Base-by-base conservation (phyloP, 140 eudicot genomes). In the Oenanthe javanica region DNA sequence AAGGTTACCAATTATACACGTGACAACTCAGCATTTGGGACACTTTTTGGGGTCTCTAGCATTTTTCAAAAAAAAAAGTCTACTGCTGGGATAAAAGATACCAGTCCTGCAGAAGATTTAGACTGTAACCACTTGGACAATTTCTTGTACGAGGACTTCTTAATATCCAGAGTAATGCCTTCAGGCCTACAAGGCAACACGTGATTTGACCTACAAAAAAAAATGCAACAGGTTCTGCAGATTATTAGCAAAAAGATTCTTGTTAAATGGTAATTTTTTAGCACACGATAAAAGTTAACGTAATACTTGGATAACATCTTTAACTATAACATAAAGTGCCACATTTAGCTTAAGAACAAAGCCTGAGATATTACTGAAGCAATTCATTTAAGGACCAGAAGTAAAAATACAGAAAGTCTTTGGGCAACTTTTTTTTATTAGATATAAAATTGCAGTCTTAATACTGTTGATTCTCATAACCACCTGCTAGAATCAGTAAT, bases 161-260 rank as follows among this genome's bases (percentile, higher is more conserved):
- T 88, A 40, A 90, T 87, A 85, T 92, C 97, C 77, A 95, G 84
- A 38, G 93, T 87, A 12, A 83, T 69, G n/a, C 97, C 97, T 4
- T 95, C 79, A 69, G 97, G 97, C 85, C 98, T 90, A 86, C 97
- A 92, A 46, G 98, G 93, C 86, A 94, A 82, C 16, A 94, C 94
- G 80, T 94, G 97, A 82, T 87, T 79, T 9, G 97, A 86, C 98
- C 98, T 94, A 84, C 82, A 87, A 72, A 0, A 76, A 81, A 52
- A 81, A 36, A 31, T 72, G 25, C 71, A 55, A 18, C 51, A 72
- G 76, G 15, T n/a, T 14, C 3, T n/a, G 47, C 45, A 73, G 14
- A 46, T 9, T 45, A 7, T 21, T 46, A 75, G 61, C 61, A 48
- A 48, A n/a, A 36, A 2, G 21, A 48, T 21, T 75, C 6, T 47